Base-by-base conservation (phyloP, 2,329 filamentous ascomycete species). In the Rhytidhysteron rufulum region DNA sequence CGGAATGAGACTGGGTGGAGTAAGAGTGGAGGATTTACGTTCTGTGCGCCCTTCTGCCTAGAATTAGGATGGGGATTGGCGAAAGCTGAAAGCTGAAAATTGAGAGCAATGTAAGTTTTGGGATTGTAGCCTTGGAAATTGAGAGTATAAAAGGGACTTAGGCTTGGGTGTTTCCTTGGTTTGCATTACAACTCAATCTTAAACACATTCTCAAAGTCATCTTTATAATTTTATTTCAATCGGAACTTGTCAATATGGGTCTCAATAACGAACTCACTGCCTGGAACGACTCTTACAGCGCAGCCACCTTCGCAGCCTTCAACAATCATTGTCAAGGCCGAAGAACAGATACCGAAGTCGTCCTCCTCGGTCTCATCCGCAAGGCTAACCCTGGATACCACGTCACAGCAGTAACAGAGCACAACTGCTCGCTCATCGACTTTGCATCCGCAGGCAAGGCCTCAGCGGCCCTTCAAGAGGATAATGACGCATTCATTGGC, bases 261-360 rank as follows among this genome's bases (percentile, higher is more conserved):
- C 38, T 43, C 20, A 22, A 41, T 13, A 41, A 39, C n/a, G 38
- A 51, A 16, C 20, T 48, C 20, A 30, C 49, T 15, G 11, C 35
- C 15, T 27, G 41, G 17, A 51, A 47, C 11, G 22, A 35, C 2
- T 34, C 22, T 2, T 39, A 42, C 30, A 35, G 35, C 30, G 33
- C 29, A 7, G 13, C 4, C 4, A 41, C 51, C 40, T 49, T 53
- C 39, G 16, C 32, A 1, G 18, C 11, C 3, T 61, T 55, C 45
- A 54, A 50, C 16, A 13, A 41, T 5, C 56, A 58, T 29, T 44
- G 39, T 29, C 37, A 41, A 9, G 50, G 45, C 7, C 22, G 40
- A n/a, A 50, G 55, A 5, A 35, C 45, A n/a, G 56, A 58, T 8
- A 57, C 56, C 10, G 52, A 48, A 37, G 47, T 45, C 0, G 40